Conservation (phyloP, 2,329 filamentous ascomycete genomes). For the Thermothelomyces thermophilus region DNA sequence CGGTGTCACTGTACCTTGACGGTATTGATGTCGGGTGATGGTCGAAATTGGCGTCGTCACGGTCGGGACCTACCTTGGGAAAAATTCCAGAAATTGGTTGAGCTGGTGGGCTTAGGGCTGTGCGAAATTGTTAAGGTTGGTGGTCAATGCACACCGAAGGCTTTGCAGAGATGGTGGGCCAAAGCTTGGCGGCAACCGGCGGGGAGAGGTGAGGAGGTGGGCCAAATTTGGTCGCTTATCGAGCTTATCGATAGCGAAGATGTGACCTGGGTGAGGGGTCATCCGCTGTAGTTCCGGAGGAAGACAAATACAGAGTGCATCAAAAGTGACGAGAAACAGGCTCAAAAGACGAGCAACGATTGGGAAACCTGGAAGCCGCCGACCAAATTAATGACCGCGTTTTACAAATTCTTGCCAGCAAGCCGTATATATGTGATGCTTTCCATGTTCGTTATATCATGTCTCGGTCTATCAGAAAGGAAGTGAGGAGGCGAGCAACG, state of each 20-base stretch:
- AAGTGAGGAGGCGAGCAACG: neutral
- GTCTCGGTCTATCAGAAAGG: neutral
- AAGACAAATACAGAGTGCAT: neutral
- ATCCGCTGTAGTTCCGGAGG: no score
- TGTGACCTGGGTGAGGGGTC: neutral
- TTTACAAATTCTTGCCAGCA: no score
- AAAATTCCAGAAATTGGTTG: constrained; percentile 24
- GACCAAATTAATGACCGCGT: no score
- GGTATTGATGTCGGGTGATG: constrained; percentile 26
- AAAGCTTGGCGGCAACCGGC: constrained; percentile 9
- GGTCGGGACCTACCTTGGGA: constrained; percentile 23
- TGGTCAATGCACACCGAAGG: constrained; percentile 16
- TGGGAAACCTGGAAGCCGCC: no score
- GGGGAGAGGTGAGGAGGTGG: neutral
- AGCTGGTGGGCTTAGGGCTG: constrained; percentile 28
- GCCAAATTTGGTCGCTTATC: neutral
- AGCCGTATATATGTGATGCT: neutral
- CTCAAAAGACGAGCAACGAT: neutral
- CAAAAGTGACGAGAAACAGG: no score
- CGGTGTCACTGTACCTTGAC: constrained; percentile 24
- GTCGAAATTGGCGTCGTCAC: constrained; percentile 25
- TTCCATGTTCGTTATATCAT: neutral
- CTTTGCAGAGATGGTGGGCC: neutral
- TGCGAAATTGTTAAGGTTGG: constrained; percentile 24
- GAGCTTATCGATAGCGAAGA: constrained; percentile 12